These are phyloP conservation scores for Astragalus membranaceus DNA, from an alignment of 306 rosid species.

Conservation along the genomic window DNA sequence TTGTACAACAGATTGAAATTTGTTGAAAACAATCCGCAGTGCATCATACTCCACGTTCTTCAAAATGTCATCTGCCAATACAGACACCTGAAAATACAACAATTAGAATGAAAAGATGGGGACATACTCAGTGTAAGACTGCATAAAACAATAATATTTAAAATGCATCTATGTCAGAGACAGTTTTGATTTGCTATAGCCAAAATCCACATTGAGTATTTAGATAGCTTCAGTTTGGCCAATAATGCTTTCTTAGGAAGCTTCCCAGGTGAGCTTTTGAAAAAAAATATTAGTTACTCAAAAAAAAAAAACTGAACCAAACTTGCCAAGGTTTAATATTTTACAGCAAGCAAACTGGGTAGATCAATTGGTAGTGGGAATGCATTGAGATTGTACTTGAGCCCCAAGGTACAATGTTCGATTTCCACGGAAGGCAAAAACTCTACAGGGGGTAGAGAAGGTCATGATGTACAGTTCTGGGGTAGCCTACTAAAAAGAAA, in stretches of 20 bases:
- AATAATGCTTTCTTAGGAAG: neutral
- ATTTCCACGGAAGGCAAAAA: too few relatives aligned
- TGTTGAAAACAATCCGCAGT: slow-evolving; percentile 73
- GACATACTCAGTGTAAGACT: neutral
- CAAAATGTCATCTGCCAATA: slow-evolving; percentile 83
- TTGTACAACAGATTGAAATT: slow-evolving; percentile 74
- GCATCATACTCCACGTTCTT: slow-evolving; percentile 95
- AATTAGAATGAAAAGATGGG: neutral
- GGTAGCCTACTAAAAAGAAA: too few relatives aligned
- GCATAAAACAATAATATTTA: neutral
- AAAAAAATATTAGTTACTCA: neutral
- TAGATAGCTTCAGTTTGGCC: neutral
- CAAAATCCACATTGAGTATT: slow-evolving; percentile 1
- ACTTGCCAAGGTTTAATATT: neutral
- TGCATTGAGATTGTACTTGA: too few relatives aligned
- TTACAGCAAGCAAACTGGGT: neutral
- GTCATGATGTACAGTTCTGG: too few relatives aligned
- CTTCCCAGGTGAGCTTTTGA: neutral
- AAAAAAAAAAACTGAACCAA: neutral
- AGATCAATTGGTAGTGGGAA: too few relatives aligned
- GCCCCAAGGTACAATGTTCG: too few relatives aligned
- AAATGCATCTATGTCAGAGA: neutral
- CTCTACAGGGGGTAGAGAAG: too few relatives aligned
- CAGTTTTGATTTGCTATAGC: neutral
- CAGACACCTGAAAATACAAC: slow-evolving; percentile 68